phyloP scores from a whole-genome alignment of 305 asterid species.

The Rubia peregrina region DNA sequence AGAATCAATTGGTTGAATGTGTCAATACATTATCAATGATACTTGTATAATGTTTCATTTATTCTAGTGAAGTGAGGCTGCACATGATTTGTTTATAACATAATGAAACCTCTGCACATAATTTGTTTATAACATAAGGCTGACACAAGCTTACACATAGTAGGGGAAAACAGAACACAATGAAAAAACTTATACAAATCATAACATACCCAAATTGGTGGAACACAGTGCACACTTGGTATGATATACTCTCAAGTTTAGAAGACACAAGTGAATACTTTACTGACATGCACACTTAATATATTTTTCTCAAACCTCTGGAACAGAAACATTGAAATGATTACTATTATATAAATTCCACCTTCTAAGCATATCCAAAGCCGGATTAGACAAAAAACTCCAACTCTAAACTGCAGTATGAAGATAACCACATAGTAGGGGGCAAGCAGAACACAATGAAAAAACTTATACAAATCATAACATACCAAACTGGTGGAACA shows the following conservation, averaged over 20 bases:
- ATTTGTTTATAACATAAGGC: too few species aligned
- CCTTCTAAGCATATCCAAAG: slow-evolving; percentile 88
- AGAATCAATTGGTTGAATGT: neutral
- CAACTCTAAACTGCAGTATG: slow-evolving; percentile 61
- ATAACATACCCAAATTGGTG: too few species aligned
- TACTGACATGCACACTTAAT: neutral
- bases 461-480: too few species aligned
- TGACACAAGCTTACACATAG: too few species aligned
- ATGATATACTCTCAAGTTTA: slow-evolving; percentile 39
- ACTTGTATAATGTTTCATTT: slow-evolving; percentile 81
- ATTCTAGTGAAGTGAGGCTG: slow-evolving; percentile 55
- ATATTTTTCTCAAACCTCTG: neutral
- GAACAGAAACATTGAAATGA: neutral
- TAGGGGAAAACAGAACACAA: too few species aligned
- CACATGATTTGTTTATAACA: too few species aligned
- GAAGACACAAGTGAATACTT: neutral
- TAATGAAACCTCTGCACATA: too few species aligned
- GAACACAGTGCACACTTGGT: too few species aligned
- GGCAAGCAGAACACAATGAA: too few species aligned
- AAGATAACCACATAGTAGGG: too few species aligned
- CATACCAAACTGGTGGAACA: too few species aligned
- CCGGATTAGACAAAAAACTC: slow-evolving; percentile 84
- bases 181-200: too few species aligned
- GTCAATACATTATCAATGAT: slow-evolving; percentile 46
- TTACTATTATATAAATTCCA: slow-evolving; percentile 12